Evolutionary conservation across 768 basidiomycete species (phyloP).

Genomic region (Serendipita sp.): DNA sequence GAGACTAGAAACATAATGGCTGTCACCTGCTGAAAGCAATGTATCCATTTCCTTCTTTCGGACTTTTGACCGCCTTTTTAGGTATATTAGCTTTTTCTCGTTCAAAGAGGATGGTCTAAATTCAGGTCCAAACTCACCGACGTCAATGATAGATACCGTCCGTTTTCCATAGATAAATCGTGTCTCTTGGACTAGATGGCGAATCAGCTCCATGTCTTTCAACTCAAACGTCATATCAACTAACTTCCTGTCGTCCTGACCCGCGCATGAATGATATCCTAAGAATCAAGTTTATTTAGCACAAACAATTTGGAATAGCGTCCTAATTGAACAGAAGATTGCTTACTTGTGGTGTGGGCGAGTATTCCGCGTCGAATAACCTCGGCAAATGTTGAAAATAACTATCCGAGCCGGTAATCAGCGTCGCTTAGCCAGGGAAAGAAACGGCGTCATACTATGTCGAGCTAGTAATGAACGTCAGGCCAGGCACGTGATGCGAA

Average conservation of each 20-base stretch:
- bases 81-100: not conserved
- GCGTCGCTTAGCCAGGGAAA: not conserved
- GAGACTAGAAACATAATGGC: conserved; percentile 85
- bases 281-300: not conserved
- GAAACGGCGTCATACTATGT: conserved; percentile 22
- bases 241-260: conserved; percentile 69
- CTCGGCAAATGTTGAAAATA: conserved; percentile 69
- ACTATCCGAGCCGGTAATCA: conserved; percentile 10
- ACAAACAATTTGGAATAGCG: not conserved
- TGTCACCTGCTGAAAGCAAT: conserved; percentile 89
- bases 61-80: conserved; percentile 68
- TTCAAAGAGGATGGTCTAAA: not conserved
- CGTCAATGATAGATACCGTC: conserved; percentile 87
- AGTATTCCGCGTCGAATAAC: conserved; percentile 55
- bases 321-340: not conserved
- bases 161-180: conserved; percentile 63
- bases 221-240: not conserved
- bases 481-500: not conserved
- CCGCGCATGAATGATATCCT: conserved; percentile 71
- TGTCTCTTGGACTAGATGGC: conserved; percentile 49
- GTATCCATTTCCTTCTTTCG: conserved; percentile 86
- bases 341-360: conserved; percentile 47
- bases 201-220: not conserved
- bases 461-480: conserved; percentile 26
- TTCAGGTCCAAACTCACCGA: conserved; percentile 20